phyloP scores from a whole-genome alignment of 345 rosid species.

The Eucalyptus globulus region DNA sequence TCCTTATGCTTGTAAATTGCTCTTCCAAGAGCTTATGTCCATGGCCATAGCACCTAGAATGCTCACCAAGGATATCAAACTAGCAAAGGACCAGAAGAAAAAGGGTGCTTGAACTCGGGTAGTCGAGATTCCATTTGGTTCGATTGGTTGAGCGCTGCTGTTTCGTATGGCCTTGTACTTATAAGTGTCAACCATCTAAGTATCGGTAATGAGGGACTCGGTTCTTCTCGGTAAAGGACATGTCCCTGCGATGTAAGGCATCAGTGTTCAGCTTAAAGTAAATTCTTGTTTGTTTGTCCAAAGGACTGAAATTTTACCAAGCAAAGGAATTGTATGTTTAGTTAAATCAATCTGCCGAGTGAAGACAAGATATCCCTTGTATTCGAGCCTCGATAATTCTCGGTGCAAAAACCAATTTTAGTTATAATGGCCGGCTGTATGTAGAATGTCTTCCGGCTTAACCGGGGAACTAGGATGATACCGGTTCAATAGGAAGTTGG shows the following conservation, averaged over 20 bases:
- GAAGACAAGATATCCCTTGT: neutral
- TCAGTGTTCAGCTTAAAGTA: neutral
- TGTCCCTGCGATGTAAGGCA: neutral
- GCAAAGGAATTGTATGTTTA: neutral
- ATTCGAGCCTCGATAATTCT: neutral
- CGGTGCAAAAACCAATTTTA: neutral
- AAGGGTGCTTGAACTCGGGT: conserved; percentile 25
- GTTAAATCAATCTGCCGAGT: neutral
- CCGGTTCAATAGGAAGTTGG: neutral
- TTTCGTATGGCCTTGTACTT: neutral
- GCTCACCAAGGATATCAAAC: conserved; percentile 60
- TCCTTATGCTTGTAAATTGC: conserved; percentile 88
- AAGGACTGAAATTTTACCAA: neutral
- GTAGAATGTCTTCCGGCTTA: neutral
- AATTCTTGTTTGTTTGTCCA: neutral
- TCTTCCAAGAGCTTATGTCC: conserved; percentile 97
- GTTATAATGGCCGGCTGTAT: neutral
- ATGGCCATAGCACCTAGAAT: conserved; percentile 99
- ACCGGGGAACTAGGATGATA: neutral
- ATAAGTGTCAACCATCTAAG: neutral
- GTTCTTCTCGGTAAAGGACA: neutral
- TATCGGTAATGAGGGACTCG: neutral
- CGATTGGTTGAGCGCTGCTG: neutral
- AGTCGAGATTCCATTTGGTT: neutral
- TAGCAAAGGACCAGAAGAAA: conserved; percentile 40